Evolutionary conservation across 176 grass and related monocot species (phyloP).

Genomic region (Aegilops longissima): DNA sequence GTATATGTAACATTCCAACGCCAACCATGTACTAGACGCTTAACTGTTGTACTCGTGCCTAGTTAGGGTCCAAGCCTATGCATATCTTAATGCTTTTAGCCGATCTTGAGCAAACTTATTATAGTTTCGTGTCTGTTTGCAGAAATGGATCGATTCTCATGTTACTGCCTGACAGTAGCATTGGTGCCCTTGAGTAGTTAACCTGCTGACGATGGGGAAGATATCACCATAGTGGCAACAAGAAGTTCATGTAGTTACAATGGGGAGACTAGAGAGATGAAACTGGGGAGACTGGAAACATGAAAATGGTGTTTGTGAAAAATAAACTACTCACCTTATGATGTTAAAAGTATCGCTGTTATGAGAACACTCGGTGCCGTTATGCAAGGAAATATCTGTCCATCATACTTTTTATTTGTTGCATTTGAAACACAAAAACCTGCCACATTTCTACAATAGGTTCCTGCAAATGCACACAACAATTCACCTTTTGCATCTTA

Average conservation of each 20-base stretch:
- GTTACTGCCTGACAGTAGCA: neutral
- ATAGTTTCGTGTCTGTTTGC: neutral
- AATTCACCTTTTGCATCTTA: neutral
- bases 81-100: neutral
- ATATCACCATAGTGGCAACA: neutral
- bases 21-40: neutral
- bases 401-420: neutral
- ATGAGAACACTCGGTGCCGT: neutral
- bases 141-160: neutral
- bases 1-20: neutral
- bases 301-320: neutral
- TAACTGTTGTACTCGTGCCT: neutral
- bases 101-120: neutral
- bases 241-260: neutral
- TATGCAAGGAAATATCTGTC: neutral
- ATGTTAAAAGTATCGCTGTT: neutral
- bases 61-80: neutral
- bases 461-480: neutral
- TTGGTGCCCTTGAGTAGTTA: neutral
- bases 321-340: neutral
- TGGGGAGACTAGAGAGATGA: neutral
- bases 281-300: neutral
- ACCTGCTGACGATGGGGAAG: neutral
- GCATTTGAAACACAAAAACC: neutral
- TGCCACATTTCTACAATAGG: slow-evolving; percentile 11